These are phyloP conservation scores for Cicer pinnatifidum DNA, from an alignment of 306 rosid genomes.

Conservation along the genomic window DNA sequence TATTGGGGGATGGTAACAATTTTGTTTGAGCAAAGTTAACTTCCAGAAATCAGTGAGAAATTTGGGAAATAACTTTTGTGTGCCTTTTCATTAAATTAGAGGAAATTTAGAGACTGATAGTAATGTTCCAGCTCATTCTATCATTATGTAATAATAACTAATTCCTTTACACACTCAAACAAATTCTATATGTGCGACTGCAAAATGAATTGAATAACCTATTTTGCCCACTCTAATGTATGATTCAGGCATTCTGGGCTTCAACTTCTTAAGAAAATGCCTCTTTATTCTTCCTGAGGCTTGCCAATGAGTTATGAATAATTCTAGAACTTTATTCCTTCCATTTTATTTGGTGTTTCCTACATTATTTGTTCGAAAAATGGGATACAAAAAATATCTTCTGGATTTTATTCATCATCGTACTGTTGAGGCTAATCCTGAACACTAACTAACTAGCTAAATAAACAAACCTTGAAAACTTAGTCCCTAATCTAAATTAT, in stretches of 20 bases:
- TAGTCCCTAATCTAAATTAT: background rate
- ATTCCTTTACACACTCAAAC: background rate
- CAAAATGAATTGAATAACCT: background rate
- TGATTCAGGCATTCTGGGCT: background rate
- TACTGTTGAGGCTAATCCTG: background rate
- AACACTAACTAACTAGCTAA: background rate
- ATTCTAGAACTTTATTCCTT: constrained; percentile 25
- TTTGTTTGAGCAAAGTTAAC: constrained; percentile 14
- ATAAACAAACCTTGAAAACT: background rate
- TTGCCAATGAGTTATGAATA: background rate
- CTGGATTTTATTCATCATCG: background rate
- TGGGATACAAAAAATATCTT: constrained; percentile 8
- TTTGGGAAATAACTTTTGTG: background rate
- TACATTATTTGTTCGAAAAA: background rate
- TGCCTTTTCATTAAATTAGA: background rate
- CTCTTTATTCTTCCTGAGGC: background rate
- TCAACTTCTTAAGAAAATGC: background rate
- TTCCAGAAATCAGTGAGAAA: background rate
- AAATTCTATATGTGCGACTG: no score
- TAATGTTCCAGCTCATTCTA: background rate
- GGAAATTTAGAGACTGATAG: background rate
- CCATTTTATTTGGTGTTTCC: background rate
- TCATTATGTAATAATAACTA: background rate
- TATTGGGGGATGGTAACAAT: background rate
- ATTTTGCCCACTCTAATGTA: background rate